A percentile compares a stretch with the other conserved stretches of the same genome.
phyloP scores from a whole-genome alignment of 768 basidiomycete species.

The Suillus placidus region DNA sequence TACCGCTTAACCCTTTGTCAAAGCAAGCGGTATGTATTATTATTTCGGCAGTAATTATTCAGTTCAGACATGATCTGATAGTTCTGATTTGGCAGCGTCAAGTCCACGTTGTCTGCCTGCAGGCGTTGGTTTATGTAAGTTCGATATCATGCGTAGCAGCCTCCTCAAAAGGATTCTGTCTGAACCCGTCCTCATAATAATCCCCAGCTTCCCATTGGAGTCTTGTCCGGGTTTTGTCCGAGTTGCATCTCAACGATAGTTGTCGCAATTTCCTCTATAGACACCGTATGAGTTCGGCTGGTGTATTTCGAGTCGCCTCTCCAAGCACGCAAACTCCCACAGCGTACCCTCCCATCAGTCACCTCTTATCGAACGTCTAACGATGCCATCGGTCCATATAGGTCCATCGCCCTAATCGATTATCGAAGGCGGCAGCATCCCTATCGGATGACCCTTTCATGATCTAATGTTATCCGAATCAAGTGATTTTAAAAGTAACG shows the following conservation, averaged over 20 bases:
- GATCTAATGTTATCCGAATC: slow-evolving; percentile 22
- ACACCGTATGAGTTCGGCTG: background rate
- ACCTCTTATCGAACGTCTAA: slow-evolving; percentile 49
- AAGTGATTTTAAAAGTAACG: slow-evolving; percentile 25
- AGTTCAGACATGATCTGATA: slow-evolving; percentile 40
- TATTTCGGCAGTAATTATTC: slow-evolving; percentile 32
- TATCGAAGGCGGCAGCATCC: slow-evolving; percentile 29
- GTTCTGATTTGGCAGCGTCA: slow-evolving; percentile 54
- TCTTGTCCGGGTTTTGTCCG: background rate
- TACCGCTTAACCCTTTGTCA: slow-evolving; percentile 55
- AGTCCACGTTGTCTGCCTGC: slow-evolving; percentile 78
- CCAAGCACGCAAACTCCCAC: slow-evolving; percentile 28
- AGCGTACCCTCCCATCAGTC: slow-evolving; percentile 48
- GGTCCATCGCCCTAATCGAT: slow-evolving; percentile 31
- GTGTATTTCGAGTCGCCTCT: background rate
- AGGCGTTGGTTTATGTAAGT: slow-evolving; percentile 58
- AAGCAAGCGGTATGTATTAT: slow-evolving; percentile 35
- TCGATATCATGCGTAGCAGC: slow-evolving; percentile 13
- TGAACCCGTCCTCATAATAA: too few relatives aligned
- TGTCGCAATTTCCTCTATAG: background rate
- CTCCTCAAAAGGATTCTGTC: too few relatives aligned
- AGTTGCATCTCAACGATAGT: background rate
- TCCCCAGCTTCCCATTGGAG: background rate
- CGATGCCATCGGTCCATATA: slow-evolving; percentile 31
- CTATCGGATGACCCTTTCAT: slow-evolving; percentile 35